These are phyloP conservation scores for Hymenoscyphus infarciens DNA, from an alignment of 2,329 filamentous ascomycete species.

Conservation along the genomic window DNA sequence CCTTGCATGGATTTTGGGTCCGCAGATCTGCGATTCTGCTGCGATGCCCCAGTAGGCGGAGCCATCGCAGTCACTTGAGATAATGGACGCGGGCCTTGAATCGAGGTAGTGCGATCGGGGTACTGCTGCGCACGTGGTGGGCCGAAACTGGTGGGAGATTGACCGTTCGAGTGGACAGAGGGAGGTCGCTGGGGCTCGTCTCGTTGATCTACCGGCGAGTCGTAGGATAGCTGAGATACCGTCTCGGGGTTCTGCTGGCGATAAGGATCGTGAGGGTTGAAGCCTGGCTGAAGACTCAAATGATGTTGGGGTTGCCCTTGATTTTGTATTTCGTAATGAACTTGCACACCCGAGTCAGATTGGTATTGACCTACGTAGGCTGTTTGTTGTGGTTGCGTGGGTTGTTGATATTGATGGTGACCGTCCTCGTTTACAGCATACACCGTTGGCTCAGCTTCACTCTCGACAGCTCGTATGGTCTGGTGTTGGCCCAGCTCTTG, in stretches of 20 bases:
- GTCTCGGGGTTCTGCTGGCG: constrained; percentile 53
- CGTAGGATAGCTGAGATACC: constrained; percentile 59
- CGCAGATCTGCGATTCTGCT: constrained; percentile 31
- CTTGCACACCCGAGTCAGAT: constrained; percentile 27
- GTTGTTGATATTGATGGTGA: constrained; percentile 32
- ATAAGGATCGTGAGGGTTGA: constrained; percentile 35
- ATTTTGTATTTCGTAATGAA: constrained; percentile 27
- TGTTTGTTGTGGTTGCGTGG: constrained; percentile 21
- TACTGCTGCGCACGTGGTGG: constrained; percentile 23
- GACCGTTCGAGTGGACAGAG: constrained; percentile 33
- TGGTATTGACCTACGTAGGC: constrained; percentile 30
- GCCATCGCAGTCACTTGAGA: constrained; percentile 31
- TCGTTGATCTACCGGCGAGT: constrained; percentile 46
- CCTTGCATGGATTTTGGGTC: constrained; percentile 31
- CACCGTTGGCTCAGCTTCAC: constrained; percentile 23
- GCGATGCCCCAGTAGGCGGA: constrained; percentile 24
- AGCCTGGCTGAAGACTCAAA: constrained; percentile 34
- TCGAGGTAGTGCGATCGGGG: constrained; percentile 28
- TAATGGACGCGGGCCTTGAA: constrained; percentile 26
- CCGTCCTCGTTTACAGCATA: constrained; percentile 31
- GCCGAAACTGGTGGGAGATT: constrained; percentile 25
- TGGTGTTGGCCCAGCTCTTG: constrained; percentile 26
- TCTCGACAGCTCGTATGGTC: constrained; percentile 30
- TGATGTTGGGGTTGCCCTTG: constrained; percentile 32
- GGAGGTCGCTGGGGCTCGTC: constrained; percentile 30